Conservation (phyloP, 192 early-diverging fungal species). For the Coemansia sp. region DNA sequence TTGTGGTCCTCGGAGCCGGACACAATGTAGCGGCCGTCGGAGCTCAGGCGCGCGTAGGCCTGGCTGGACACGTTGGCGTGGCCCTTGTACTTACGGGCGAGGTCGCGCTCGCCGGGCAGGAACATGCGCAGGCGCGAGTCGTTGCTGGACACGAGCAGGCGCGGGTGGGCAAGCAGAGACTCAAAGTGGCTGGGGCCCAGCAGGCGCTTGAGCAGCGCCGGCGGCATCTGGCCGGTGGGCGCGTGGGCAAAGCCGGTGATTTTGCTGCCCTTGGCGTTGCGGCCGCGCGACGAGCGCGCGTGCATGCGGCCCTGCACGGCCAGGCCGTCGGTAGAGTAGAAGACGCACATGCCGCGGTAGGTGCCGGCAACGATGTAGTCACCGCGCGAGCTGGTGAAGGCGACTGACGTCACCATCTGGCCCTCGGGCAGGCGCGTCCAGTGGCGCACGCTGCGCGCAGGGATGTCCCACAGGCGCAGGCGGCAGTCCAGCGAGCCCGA, state of each 20-base stretch:
- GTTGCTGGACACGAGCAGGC: constrained; percentile 58
- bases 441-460: constrained; percentile 66
- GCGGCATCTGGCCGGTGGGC: constrained; percentile 19
- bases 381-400: constrained; percentile 67
- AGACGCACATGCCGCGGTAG: constrained; percentile 70
- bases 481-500: constrained; percentile 76
- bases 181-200: constrained; percentile 6
- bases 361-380: constrained; percentile 71
- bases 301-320: constrained; percentile 81
- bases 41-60: constrained; percentile 72
- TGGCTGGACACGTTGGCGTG: constrained; percentile 64
- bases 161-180: constrained; percentile 6
- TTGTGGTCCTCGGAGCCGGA: constrained; percentile 76
- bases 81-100: constrained; percentile 81
- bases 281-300: constrained; percentile 56
- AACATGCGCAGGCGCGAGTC: constrained; percentile 81
- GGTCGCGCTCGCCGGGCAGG: constrained; percentile 67
- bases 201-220: constrained; percentile 52
- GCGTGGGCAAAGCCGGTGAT: constrained; percentile 72
- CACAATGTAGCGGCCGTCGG: constrained; percentile 75
- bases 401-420: constrained; percentile 73
- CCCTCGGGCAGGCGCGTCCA: constrained; percentile 72
- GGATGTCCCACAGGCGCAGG: constrained; percentile 78
- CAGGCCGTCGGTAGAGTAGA: constrained; percentile 77
- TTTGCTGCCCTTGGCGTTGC: constrained; percentile 63